Percentiles rank a stretch among this genome's conserved stretches.
Evolutionary conservation across 208 protist species (phyloP).

Genomic region (Zelonia costaricensis): DNA sequence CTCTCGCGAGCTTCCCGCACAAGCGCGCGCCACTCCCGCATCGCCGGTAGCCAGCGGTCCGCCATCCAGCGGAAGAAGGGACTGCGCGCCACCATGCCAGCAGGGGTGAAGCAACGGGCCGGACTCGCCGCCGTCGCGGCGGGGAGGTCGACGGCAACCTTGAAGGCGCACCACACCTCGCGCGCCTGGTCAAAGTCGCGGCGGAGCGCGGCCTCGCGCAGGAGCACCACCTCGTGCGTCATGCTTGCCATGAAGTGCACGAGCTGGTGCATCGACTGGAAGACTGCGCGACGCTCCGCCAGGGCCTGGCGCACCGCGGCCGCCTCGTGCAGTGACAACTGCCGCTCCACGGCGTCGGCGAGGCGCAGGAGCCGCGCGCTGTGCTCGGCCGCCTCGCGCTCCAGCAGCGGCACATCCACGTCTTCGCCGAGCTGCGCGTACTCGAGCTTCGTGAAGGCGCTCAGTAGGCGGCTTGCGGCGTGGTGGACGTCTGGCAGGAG

Average conservation of each 20-base stretch:
- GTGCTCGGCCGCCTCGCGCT: conserved; percentile 36
- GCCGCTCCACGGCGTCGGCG: conserved; percentile 59
- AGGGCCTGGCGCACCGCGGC: conserved; percentile 44
- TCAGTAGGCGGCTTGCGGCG: conserved; percentile 42
- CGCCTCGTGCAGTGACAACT: conserved; percentile 52
- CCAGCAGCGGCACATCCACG: conserved; percentile 41
- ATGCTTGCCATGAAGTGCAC: conserved; percentile 39
- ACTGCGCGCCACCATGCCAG: conserved; percentile 24
- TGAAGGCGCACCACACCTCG: conserved; percentile 36
- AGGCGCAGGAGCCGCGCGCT: conserved; percentile 33
- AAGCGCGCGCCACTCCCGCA: conserved; percentile 57
- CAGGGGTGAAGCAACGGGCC: not conserved
- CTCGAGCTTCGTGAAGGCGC: conserved; percentile 59
- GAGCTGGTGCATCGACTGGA: conserved; percentile 37
- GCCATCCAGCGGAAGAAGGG: conserved; percentile 70
- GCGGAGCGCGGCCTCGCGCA: conserved; percentile 39
- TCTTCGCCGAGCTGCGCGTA: conserved; percentile 49
- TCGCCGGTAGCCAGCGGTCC: conserved; percentile 68
- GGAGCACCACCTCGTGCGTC: conserved; percentile 43
- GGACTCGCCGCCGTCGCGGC: not conserved
- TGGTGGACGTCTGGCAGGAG: conserved; percentile 51
- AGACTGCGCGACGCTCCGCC: conserved; percentile 24
- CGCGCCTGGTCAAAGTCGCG: conserved; percentile 40
- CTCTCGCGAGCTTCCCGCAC: conserved; percentile 31
- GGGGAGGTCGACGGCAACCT: conserved; percentile 5